These are phyloP conservation scores for Solanum hybrid DNA, from an alignment of 305 asterid genomes.

Conservation along the genomic window DNA sequence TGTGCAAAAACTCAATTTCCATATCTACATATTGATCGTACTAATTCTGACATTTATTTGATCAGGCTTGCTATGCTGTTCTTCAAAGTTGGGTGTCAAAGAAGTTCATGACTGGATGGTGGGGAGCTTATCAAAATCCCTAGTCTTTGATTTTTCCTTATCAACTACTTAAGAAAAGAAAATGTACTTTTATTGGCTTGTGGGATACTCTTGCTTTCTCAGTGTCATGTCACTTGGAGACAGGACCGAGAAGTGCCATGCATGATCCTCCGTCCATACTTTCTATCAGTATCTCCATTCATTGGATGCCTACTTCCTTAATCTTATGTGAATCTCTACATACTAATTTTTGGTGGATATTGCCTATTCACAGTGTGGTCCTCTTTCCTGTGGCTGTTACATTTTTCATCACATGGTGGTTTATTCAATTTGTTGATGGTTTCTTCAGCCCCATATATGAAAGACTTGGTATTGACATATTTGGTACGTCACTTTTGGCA, in stretches of 20 bases:
- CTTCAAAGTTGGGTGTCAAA: slow-evolving; percentile 95
- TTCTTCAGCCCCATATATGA: slow-evolving; percentile 97
- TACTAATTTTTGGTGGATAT: slow-evolving; percentile 8
- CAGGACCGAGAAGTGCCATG: not conserved
- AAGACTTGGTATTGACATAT: slow-evolving; percentile 74
- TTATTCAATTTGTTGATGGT: slow-evolving; percentile 90
- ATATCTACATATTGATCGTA: not conserved
- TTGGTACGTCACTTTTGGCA: slow-evolving; percentile 49
- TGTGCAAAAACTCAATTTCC: not conserved
- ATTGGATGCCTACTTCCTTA: not conserved
- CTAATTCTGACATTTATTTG: slow-evolving; percentile 17
- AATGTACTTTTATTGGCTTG: not conserved
- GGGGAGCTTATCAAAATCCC: slow-evolving; percentile 16
- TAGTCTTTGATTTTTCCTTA: not conserved
- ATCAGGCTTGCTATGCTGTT: slow-evolving; percentile 96
- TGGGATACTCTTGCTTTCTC: not conserved
- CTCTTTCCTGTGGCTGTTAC: slow-evolving; percentile 97
- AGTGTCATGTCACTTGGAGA: not conserved
- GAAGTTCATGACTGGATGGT: slow-evolving; percentile 99
- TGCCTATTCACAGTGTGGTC: slow-evolving; percentile 57
- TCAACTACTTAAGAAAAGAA: not conserved
- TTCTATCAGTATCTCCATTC: not conserved
- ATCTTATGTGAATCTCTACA: not conserved
- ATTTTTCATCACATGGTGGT: slow-evolving; percentile 94
- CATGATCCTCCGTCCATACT: not conserved